These are phyloP conservation scores for Geosmithia putterillii DNA, from an alignment of 2,329 filamentous ascomycete species.

Conservation along the genomic window DNA sequence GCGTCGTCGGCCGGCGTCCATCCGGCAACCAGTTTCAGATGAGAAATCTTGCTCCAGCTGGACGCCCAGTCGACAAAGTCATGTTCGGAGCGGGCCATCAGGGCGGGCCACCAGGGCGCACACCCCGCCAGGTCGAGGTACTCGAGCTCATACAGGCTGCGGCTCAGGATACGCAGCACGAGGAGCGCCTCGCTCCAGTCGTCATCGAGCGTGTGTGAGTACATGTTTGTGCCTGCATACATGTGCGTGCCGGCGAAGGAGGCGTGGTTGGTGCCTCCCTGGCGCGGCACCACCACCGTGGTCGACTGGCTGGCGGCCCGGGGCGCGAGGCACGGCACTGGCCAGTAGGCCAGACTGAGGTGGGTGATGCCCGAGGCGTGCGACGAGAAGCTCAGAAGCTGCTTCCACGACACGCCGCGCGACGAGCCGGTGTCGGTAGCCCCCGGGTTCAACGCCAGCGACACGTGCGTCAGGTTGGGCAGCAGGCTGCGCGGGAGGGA, in stretches of 20 bases:
- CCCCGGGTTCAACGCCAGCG: constrained; percentile 35
- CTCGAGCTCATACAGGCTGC: constrained; percentile 42
- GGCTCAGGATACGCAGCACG: constrained; percentile 41
- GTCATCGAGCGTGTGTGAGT: constrained; percentile 44
- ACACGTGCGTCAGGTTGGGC: constrained; percentile 48
- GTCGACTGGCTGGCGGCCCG: constrained; percentile 36
- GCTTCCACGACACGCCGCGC: constrained; percentile 40
- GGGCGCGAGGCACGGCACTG: constrained; percentile 44
- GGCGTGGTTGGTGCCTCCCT: constrained; percentile 22
- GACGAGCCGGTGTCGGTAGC: constrained; percentile 2
- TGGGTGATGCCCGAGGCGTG: constrained; percentile 45
- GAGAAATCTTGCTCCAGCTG: constrained; percentile 39
- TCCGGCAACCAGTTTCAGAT: constrained; percentile 31
- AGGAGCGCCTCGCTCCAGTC: constrained; percentile 49
- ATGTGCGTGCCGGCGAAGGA: constrained; percentile 13
- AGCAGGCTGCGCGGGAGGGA: constrained; percentile 27
- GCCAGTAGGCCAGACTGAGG: constrained; percentile 50
- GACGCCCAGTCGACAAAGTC: constrained; percentile 41
- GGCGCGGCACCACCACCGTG: constrained; percentile 23
- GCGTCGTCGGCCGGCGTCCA: constrained; percentile 23
- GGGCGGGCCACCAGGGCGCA: constrained; percentile 37
- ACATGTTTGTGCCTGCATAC: constrained; percentile 43
- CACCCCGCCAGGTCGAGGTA: constrained; percentile 52
- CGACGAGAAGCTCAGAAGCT: constrained; percentile 39
- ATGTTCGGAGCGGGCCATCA: constrained; percentile 27